Percentiles rank a stretch among this genome's conserved stretches.
phyloP scores from a whole-genome alignment of 225 moss, liverwort and hornwort species.

The Marchantia polymorpha region DNA sequence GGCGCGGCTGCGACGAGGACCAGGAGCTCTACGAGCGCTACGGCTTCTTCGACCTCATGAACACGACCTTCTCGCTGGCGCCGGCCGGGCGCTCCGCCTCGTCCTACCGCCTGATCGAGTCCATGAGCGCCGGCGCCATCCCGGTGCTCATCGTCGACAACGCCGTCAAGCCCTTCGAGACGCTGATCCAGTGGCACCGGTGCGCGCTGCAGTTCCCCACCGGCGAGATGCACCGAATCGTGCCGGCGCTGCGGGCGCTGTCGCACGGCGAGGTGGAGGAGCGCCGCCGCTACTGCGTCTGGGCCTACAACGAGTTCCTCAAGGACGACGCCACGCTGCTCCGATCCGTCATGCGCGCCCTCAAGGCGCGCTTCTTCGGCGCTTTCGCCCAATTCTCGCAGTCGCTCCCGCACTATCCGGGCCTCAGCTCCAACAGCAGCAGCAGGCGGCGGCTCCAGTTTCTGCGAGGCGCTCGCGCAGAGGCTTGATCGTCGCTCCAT shows the following conservation, averaged over 20 bases:
- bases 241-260: slow-evolving; percentile 47
- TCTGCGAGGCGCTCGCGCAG: not conserved
- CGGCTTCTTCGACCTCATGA: slow-evolving; percentile 50
- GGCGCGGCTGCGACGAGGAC: slow-evolving; percentile 42
- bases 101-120: slow-evolving; percentile 61
- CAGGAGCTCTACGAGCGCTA: slow-evolving; percentile 43
- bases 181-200: slow-evolving; percentile 60
- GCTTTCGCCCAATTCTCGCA: slow-evolving; percentile 16
- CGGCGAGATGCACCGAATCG: slow-evolving; percentile 47
- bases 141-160: slow-evolving; percentile 63
- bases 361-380: slow-evolving; percentile 50
- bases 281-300: slow-evolving; percentile 52
- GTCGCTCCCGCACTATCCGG: not conserved
- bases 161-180: slow-evolving; percentile 60
- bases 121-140: slow-evolving; percentile 59
- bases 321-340: slow-evolving; percentile 48
- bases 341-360: slow-evolving; percentile 44
- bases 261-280: slow-evolving; percentile 42
- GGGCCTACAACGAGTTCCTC: slow-evolving; percentile 47
- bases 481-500: no score
- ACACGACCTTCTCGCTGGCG: slow-evolving; percentile 60
- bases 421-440: no score
- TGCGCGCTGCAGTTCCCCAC: slow-evolving; percentile 63
- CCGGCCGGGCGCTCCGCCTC: slow-evolving; percentile 56
- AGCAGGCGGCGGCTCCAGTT: slow-evolving; percentile 8